Conservation (phyloP, 805 yeast genomes). For the Candida anglica region DNA sequence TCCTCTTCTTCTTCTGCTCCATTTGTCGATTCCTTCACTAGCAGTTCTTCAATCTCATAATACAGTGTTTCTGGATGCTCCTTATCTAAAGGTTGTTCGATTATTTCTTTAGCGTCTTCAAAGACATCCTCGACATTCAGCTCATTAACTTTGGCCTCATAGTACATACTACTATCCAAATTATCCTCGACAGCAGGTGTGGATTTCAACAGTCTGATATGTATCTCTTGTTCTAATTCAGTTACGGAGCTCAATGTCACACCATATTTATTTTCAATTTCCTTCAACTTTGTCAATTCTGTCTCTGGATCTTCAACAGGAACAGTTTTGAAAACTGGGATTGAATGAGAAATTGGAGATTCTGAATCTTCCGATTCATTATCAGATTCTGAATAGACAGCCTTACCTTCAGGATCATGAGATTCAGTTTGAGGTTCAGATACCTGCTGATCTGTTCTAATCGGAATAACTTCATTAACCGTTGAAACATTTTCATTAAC, state of each 20-base stretch:
- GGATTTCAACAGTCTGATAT: conserved; percentile 1
- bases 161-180: conserved; percentile 3
- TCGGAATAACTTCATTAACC: too few species aligned
- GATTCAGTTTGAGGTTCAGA: too few species aligned
- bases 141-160: conserved; percentile 1
- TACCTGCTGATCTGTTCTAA: too few species aligned
- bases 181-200: not conserved
- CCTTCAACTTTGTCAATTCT: conserved; percentile 15
- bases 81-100: conserved; percentile 2
- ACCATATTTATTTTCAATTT: conserved; percentile 20
- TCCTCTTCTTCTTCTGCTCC: conserved; percentile 12
- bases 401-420: too few species aligned
- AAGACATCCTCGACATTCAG: not conserved
- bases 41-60: conserved; percentile 18
- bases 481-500: conserved; percentile 2
- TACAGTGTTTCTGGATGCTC: conserved; percentile 22
- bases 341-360: too few species aligned
- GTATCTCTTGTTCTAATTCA: conserved; percentile 15
- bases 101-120: not conserved
- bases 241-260: conserved; percentile 17
- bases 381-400: not conserved
- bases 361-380: not conserved
- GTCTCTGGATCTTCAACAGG: conserved; percentile 21
- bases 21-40: conserved; percentile 6
- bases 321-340: conserved; percentile 25